Percentiles rank a stretch among this genome's conserved stretches.
Conservation (phyloP, 257 asterid genomes). For the Capsicum baccatum region DNA sequence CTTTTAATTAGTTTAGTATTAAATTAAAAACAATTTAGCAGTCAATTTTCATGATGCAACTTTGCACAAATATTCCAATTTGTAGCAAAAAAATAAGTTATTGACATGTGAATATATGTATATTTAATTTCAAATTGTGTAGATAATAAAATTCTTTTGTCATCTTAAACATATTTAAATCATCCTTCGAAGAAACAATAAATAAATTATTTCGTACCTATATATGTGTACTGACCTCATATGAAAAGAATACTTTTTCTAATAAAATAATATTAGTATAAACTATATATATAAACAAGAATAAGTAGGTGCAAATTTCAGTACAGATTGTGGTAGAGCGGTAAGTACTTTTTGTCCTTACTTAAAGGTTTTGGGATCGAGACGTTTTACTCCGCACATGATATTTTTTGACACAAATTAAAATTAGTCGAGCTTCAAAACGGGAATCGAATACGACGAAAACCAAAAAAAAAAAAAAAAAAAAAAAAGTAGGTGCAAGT, state of each 20-base stretch:
- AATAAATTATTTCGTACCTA: background rate
- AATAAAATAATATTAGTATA: background rate
- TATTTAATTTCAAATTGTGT: conserved; percentile 16
- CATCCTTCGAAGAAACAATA: background rate
- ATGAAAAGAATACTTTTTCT: background rate
- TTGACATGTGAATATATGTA: conserved; percentile 13
- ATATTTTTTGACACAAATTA: too few species aligned
- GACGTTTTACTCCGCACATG: too few species aligned
- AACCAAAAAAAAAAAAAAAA: too few species aligned
- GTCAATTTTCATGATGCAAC: conserved; percentile 23
- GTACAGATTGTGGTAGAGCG: too few species aligned
- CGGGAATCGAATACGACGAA: too few species aligned
- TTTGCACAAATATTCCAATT: background rate
- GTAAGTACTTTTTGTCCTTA: too few species aligned
- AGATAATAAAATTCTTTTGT: background rate
- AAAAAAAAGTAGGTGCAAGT: background rate
- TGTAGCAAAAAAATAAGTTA: background rate
- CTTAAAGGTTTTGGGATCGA: too few species aligned
- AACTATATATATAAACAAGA: background rate
- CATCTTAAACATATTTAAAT: background rate
- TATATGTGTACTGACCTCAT: background rate
- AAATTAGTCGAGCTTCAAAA: too few species aligned
- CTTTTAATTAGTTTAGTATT: background rate
- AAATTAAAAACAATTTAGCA: background rate
- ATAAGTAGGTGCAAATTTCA: background rate